Conservation (phyloP, 352 stramenopile genomes). For the Globisporangium recalcitrans region DNA sequence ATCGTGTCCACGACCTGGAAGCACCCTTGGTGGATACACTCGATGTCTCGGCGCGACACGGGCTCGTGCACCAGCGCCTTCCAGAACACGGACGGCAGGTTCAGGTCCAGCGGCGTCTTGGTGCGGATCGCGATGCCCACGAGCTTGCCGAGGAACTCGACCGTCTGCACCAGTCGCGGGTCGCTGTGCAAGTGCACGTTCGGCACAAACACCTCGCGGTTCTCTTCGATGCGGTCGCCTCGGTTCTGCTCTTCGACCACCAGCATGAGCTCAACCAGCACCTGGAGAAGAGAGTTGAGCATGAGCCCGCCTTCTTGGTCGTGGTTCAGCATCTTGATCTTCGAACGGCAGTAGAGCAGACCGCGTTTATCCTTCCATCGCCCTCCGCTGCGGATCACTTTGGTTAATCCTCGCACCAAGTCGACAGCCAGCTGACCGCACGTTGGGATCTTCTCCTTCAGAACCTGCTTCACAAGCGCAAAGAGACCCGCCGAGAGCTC, state of each 20-base stretch:
- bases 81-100: slow-evolving; percentile 90
- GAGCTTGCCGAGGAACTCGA: slow-evolving; percentile 92
- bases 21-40: slow-evolving; percentile 74
- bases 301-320: slow-evolving; percentile 78
- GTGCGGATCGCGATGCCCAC: slow-evolving; percentile 91
- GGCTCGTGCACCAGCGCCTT: slow-evolving; percentile 87
- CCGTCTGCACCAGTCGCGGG: slow-evolving; percentile 75
- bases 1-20: slow-evolving; percentile 90
- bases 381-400: slow-evolving; percentile 54
- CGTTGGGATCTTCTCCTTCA: slow-evolving; percentile 53
- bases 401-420: slow-evolving; percentile 62
- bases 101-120: slow-evolving; percentile 91
- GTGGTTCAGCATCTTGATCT: slow-evolving; percentile 80
- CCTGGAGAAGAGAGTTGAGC: slow-evolving; percentile 68
- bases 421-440: slow-evolving; percentile 49
- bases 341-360: slow-evolving; percentile 78
- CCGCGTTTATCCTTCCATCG: slow-evolving; percentile 67
- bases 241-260: slow-evolving; percentile 75
- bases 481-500: slow-evolving; percentile 68
- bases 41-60: slow-evolving; percentile 75
- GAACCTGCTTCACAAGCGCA: slow-evolving; percentile 62
- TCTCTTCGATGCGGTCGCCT: slow-evolving; percentile 48
- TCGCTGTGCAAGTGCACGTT: slow-evolving; percentile 56
- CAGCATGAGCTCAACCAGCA: slow-evolving; percentile 79
- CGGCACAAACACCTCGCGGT: slow-evolving; percentile 84